Conservation (phyloP, 129 eudicot genomes). For the Flaveria trinervia region DNA sequence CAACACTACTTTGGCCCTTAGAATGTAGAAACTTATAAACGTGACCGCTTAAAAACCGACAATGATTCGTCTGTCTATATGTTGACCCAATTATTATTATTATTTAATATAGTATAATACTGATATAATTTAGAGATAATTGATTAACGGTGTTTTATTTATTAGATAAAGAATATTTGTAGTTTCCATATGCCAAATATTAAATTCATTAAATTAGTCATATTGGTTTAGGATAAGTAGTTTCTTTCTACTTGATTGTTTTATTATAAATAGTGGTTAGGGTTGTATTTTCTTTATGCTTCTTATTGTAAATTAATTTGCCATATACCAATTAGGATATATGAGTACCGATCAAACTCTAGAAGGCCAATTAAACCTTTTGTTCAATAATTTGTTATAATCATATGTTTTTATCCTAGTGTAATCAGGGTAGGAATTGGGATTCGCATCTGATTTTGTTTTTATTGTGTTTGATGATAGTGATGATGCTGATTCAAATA, state of each 20-base stretch:
- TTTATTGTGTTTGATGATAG: slow-evolving; percentile 41
- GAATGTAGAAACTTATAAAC: background rate
- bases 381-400: background rate
- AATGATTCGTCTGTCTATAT: background rate
- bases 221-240: background rate
- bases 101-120: background rate
- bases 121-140: background rate
- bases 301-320: background rate
- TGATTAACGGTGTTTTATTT: background rate
- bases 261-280: background rate
- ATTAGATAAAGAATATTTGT: background rate
- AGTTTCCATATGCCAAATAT: background rate
- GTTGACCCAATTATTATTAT: background rate
- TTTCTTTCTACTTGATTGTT: background rate
- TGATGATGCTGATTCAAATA: slow-evolving; percentile 72
- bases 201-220: background rate
- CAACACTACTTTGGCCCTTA: too few species aligned
- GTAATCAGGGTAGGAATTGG: background rate
- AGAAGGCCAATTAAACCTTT: background rate
- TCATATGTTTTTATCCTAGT: background rate
- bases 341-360: background rate
- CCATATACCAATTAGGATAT: background rate
- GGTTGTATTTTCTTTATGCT: background rate
- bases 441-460: slow-evolving; percentile 15
- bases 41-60: background rate